phyloP scores from a whole-genome alignment of 768 basidiomycete species.

The Royoungia palumana region DNA sequence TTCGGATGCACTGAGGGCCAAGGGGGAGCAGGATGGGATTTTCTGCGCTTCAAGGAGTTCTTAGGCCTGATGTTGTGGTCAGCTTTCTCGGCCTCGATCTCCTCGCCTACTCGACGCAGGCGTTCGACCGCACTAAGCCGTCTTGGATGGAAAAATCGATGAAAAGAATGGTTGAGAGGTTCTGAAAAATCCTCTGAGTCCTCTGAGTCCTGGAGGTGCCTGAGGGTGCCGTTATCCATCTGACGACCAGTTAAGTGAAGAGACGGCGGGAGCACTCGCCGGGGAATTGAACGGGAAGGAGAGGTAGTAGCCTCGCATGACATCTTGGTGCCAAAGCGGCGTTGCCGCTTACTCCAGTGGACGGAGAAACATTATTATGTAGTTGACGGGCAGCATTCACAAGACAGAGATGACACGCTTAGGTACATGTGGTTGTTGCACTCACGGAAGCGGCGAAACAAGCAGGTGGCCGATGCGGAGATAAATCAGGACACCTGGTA shows the following conservation, averaged over 20 bases:
- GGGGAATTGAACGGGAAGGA: slow-evolving; percentile 6
- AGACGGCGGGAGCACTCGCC: slow-evolving; percentile 15
- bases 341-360: neutral
- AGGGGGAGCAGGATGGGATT: neutral
- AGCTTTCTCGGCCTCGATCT: slow-evolving; percentile 1
- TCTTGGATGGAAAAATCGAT: slow-evolving; percentile 28
- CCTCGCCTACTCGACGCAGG: slow-evolving; percentile 5
- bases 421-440: neutral
- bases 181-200: slow-evolving; percentile 32
- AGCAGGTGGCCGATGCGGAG: neutral
- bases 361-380: slow-evolving; percentile 4
- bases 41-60: neutral
- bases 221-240: slow-evolving; percentile 16
- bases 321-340: slow-evolving; percentile 9
- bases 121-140: neutral
- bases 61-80: neutral
- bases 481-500: slow-evolving; percentile 7
- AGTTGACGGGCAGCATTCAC: slow-evolving; percentile 5
- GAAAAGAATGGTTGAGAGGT: slow-evolving; percentile 44
- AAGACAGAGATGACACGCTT: neutral
- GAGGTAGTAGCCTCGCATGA: slow-evolving; percentile 3
- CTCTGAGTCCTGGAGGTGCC: slow-evolving; percentile 34
- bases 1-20: neutral
- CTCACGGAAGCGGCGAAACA: slow-evolving; percentile 2
- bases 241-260: slow-evolving; percentile 10